Base-by-base conservation (phyloP, 805 yeast genomes). In the Nakazawaea holstii region DNA sequence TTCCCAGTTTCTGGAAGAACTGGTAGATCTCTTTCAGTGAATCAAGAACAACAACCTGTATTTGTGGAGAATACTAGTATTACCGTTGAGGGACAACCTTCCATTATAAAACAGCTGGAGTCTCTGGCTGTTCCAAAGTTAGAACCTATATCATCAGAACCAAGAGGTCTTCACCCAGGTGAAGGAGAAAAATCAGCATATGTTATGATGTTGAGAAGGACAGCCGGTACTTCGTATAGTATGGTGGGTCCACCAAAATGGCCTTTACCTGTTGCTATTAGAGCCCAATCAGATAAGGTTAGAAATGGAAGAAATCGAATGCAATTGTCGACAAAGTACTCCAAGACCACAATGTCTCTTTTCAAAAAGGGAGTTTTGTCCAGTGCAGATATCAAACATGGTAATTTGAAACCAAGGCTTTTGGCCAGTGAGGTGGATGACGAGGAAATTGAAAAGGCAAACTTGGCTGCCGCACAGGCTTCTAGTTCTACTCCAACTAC, bases 361-460 rank as follows among this genome's bases (percentile, higher is more conserved):
- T 45, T 53, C 24, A 54, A 45, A 32, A 38, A 37, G 52, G 7
- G 39, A 43, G 50, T 32, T 2, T 38, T 55, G 35, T 50, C 58
- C 9, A 63, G 63, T 48, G 60, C 65, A 20, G 84, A 79, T 48
- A 67, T 80, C 59, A 81, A 79, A 56, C 85, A 81, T 58, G 84
- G 85, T 6, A 79, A 70, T 57, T 68, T 78, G 49, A 74, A 79
- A 46, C 86, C 85, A 26, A 72, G 88, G 40, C 70, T 85, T 64
- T 68, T 86, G 50, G 92, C 91, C 2, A 77, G 84, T 24, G 94
- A 85, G 60, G 82, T 85, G 33, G 91, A 83, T 52, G 88, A 84
- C 46, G 77, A 71, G 31, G 87, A 80, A 49, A 49, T 62, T 28
- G 14, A 24, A 6, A 35, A 35, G 15, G 41, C 26, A 9, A 28